Evolutionary conservation across 306 rosid species (phyloP), one percentile per base, ranked within the genome.

Genomic region (Calophaca sinica): DNA sequence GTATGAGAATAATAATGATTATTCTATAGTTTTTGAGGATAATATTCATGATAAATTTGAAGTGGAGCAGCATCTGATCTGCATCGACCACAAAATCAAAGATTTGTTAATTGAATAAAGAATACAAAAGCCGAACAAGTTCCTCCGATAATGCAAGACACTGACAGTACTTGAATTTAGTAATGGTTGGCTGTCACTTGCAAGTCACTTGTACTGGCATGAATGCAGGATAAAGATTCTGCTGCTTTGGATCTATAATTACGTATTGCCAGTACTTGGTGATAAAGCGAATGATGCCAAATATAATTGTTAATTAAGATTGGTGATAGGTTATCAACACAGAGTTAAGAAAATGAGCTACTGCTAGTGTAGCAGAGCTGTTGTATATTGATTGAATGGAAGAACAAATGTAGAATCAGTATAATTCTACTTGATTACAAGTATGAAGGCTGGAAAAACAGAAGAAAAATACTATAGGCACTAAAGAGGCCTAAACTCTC

Each of bases 141-240:
- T 49, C 32, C 46, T 68, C n/a, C 4, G 31, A 52, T 33, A 33
- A 26, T 52, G 13, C 9, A 66, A 66, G n/a, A 1, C 51, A 66
- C 11, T 2, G 51, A 54, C 28, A 15, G 12, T 20, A 41, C 38
- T 52, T 53, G 39, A 39, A 71, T 71, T 39, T 3, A 39, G 26
- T 7, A 54, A 71, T 7, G 32, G 46, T 35, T 41, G 57, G 13
- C 1, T 51, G 39, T 51, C 38, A 28, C 31, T 36, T 62, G 39
- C 26, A 48, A 5, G 32, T 7, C 35, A n/a, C 20, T n/a, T 6
- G 12, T 26, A 44, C 46, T 26, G 54, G 46, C 9, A 8, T 0
- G 48, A 42, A 42, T 42, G 48, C 20, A 39, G 46, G 63, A 39
- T 60, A 52, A 48, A 73, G 33, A 60, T 60, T 59, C 46, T 28